Evolutionary conservation across 306 rosid species (phyloP), one percentile per base, ranked within the genome.

Genomic region (Fragaria vesca): DNA sequence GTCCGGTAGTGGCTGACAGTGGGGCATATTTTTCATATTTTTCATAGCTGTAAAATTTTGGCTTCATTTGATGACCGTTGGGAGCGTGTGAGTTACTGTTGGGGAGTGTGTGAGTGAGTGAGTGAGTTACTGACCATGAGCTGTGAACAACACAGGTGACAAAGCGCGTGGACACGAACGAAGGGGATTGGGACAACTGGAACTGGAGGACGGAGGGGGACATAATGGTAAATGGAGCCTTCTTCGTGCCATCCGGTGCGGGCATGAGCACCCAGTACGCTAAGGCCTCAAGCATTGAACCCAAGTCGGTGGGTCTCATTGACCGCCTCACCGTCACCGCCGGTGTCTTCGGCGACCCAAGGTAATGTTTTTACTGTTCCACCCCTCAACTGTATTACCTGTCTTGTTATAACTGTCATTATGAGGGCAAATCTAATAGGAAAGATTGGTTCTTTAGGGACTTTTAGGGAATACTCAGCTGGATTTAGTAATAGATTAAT

Each of bases 161-260:
- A 2, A 96, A 93, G 97, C 93, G 99, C 80, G 97, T 96, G 97
- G 98, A 96, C 17, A 93, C 98, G 2, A 58, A 81, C 38, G 96
- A 90, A 60, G 66, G 80, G 0, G 84, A 91, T 0, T 96, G 99
- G 99, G 61, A 80, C 12, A 93, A 42, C 7, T 96, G 99, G 99
- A 96, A 96, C 70, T 96, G 99, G 99, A 88, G 91, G 54, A 87
- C 99, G 18, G 98, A 90, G 4, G 98, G 98, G 81, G 99, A 96
- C 73, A 5, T 90, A 13, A 89, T 96, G 97, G 97, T 91, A 73
- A 96, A 96, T 77, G 99, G 99, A 8, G 99, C 99, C 0, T 96
- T 90, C 83, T 96, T 96, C 36, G 99, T 96, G 28, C 97, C 99
- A 0, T 96, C 99, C 0, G 99, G 99, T 0, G 90, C 30, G 0